Base-by-base conservation (phyloP, 257 asterid genomes). In the Solanum medicagineum region DNA sequence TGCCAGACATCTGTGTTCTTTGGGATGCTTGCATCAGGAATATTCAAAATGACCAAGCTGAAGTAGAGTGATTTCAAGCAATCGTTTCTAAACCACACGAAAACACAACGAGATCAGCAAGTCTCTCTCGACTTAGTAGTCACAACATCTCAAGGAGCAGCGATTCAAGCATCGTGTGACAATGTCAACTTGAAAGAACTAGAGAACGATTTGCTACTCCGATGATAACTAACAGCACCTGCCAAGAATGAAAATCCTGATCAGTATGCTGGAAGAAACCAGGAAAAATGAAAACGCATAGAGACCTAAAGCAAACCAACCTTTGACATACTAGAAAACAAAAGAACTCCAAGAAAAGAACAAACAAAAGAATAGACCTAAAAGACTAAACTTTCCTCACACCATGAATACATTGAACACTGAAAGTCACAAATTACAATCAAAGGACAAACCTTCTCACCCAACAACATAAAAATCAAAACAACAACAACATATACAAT, bases 11-110 rank as follows among this genome's bases (percentile, higher is more conserved):
- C 86, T 90, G 89, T 66, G 93, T 90, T 69, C 86, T 91, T 83
- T 90, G 93, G 77, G 98, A 88, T 85, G 95, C 86, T 90, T 87
- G 94, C 99, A 96, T 94, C 87, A 86, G 87, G 77, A 84, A 68
- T 32, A 32, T 68, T 22, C 51, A 68, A 75, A 49, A 75, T 24
- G 44, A 75, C 10, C 7, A 75, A n/a, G 40, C 45, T 44, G 81
- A 45, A 12, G 81, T 45, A 47, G 42, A 74, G 62, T 24, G 44
- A 22, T 75, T 10, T 8, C 44, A 49, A 75, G 40, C 5, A 75
- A 49, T 57, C 62, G 16, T 49, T 75, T 29, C 63, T 56, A 56
- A 56, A 56, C 63, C 24, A 56, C 63, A 4, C 22, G 19, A 24
- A 7, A 57, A 12, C 26, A 56, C 24, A 19, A 7, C 2, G 24